Evolutionary conservation across 1,139 yeast species (phyloP).

Genomic region (Zhuliangozyma blackwelliae): DNA sequence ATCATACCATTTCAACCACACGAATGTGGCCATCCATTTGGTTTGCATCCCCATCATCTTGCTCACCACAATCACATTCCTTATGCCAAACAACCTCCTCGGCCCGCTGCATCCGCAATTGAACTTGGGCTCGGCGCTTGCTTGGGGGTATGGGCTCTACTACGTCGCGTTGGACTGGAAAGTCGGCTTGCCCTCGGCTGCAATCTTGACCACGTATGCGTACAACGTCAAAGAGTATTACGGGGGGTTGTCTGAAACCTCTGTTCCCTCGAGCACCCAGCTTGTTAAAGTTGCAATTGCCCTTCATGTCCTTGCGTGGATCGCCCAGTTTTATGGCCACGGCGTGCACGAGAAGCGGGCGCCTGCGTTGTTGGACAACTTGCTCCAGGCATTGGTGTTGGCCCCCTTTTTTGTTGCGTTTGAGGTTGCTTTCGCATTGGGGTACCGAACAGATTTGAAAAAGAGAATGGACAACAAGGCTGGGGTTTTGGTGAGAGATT

Average conservation of each 20-base stretch:
- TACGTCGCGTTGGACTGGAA: conserved; percentile 41
- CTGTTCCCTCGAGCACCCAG: conserved; percentile 18
- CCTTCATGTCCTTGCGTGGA: conserved; percentile 61
- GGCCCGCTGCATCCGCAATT: conserved; percentile 26
- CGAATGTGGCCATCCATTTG: conserved; percentile 74
- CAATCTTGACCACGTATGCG: conserved; percentile 35
- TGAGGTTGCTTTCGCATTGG: conserved; percentile 68
- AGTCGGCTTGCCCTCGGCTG: conserved; percentile 36
- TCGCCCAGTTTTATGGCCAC: conserved; percentile 87
- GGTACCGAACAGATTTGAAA: conserved; percentile 54
- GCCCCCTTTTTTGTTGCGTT: conserved; percentile 89
- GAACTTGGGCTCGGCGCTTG: conserved; percentile 35
- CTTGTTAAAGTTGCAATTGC: conserved; percentile 28
- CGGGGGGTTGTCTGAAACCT: conserved; percentile 12
- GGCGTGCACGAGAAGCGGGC: conserved; percentile 75
- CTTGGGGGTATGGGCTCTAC: conserved; percentile 35
- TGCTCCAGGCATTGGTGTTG: conserved; percentile 77
- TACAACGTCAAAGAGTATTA: conserved; percentile 33
- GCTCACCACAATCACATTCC: conserved; percentile 45
- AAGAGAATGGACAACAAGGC: conserved; percentile 53
- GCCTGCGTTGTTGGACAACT: conserved; percentile 82
- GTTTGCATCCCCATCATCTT: conserved; percentile 78
- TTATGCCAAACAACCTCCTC: conserved; percentile 19
- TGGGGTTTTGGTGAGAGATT: conserved; percentile 27
- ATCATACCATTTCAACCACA: conserved; percentile 67